phyloP scores from a whole-genome alignment of 1,284 basidiomycete species.

The Ustilago sp. region DNA sequence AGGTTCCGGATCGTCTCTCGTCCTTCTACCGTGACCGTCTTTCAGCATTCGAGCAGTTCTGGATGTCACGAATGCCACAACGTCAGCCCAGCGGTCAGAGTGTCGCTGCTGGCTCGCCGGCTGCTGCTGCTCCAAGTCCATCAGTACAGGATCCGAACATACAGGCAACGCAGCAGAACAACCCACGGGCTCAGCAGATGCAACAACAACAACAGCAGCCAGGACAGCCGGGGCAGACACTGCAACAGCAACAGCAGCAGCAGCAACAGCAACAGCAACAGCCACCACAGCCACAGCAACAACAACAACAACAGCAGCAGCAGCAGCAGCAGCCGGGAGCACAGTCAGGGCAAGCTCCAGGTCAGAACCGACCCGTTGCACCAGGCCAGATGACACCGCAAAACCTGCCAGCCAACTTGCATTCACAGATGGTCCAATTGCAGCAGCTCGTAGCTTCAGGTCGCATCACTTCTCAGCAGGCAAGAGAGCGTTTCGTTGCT shows the following conservation, averaged over 20 bases:
- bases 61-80: conserved; percentile 59
- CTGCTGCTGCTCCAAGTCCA: conserved; percentile 19
- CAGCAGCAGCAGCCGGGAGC: conserved; percentile 13
- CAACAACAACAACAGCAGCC: conserved; percentile 20
- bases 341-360: conserved; percentile 5
- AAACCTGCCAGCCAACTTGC: conserved; percentile 47
- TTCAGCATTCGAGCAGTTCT: conserved; percentile 61
- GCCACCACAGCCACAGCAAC: conserved; percentile 11
- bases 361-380: conserved; percentile 21
- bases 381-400: conserved; percentile 27
- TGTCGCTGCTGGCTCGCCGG: conserved; percentile 34
- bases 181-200: conserved; percentile 6
- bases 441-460: conserved; percentile 54
- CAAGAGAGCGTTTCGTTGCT: conserved; percentile 56
- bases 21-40: conserved; percentile 61
- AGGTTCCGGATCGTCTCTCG: conserved; percentile 62
- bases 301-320: conserved; percentile 3
- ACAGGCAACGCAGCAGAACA: conserved; percentile 18
- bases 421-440: conserved; percentile 59
- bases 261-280: conserved; percentile 27
- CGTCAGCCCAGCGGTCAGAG: conserved; percentile 42
- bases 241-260: conserved; percentile 23
- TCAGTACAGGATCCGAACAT: conserved; percentile 13
- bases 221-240: neutral
- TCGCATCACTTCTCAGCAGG: conserved; percentile 62